Conservation (phyloP, 768 basidiomycete species). For the Serendipita indica region DNA sequence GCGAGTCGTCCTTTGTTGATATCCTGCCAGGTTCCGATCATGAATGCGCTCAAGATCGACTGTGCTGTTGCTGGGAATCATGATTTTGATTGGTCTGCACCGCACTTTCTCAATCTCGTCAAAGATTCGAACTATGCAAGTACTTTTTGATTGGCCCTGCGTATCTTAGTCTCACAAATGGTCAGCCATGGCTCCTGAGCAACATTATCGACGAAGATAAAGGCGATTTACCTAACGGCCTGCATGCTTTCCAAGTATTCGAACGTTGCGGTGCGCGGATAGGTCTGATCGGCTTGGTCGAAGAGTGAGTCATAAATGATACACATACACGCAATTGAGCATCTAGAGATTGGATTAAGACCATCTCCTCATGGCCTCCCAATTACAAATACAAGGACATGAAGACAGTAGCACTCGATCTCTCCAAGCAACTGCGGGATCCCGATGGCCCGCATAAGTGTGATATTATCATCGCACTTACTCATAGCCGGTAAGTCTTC, state of each 20-base stretch:
- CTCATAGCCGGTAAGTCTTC: conserved; percentile 51
- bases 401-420: conserved; percentile 50
- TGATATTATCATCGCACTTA: conserved; percentile 74
- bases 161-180: neutral
- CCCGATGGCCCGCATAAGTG: conserved; percentile 52
- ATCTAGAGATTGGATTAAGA: conserved; percentile 73
- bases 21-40: conserved; percentile 52
- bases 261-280: conserved; percentile 57
- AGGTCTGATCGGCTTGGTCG: conserved; percentile 76
- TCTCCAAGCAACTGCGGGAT: conserved; percentile 61
- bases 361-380: conserved; percentile 73
- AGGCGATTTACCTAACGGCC: conserved; percentile 40
- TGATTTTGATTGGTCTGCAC: conserved; percentile 75
- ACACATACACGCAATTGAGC: neutral
- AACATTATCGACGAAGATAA: conserved; percentile 68
- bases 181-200: conserved; percentile 76
- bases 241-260: conserved; percentile 49
- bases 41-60: conserved; percentile 70
- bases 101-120: conserved; percentile 36
- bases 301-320: conserved; percentile 38
- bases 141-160: conserved; percentile 13
- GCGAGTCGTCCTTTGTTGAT: neutral
- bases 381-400: conserved; percentile 66
- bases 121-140: conserved; percentile 60
- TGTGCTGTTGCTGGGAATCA: conserved; percentile 78